Base-by-base conservation (phyloP, 352 stramenopile species). In the Phytophthora kernoviae region DNA sequence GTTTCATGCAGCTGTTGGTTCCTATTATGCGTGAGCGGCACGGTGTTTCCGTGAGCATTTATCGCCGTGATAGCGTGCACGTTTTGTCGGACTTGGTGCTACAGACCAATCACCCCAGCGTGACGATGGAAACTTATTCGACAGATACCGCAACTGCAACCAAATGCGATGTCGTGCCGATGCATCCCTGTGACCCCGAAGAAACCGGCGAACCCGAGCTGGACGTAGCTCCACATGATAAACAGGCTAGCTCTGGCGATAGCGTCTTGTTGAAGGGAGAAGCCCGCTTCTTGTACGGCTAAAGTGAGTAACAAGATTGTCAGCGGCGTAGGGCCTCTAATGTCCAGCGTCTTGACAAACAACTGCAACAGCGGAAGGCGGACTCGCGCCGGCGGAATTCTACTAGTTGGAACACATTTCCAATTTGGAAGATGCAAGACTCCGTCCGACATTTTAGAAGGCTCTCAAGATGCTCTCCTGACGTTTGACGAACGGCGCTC, bases 1-100 rank as follows among this genome's bases (percentile, higher is more conserved):
- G 79, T 15, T 90, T 90, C 46, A 70, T 74, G 9, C 81, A 90
- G 58, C 56, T 90, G 14, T 56, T 90, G n/a, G 77, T 90, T 11
- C 81, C 81, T 10, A 79, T 88, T 8, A 76, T 90, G 74, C 75
- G 78, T 21, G 76, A 90, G 50, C 71, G 76, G 17, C 75, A 90
- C 48, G 77, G 79, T 20, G 73, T 88, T 63, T 81, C 73, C 21
- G 76, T 90, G 32, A 77, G 70, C 34, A 79, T 90, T 36, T 85
- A 84, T 47, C 74, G 77, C 20, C 78, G 75, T 5, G 79, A 86
- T 32, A 81, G 70, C 26, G 61, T 82, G 17, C 78, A 88, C 21
- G 66, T 90, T 17, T 45, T 87, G 42, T 84, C 81, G 14, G 81
- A 90, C 41, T 44, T 90, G 36, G 62, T 90, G 14, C 70, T 85